phyloP scores from a whole-genome alignment of 208 protist genomes.

The Acanthamoeba lenticulata region DNA sequence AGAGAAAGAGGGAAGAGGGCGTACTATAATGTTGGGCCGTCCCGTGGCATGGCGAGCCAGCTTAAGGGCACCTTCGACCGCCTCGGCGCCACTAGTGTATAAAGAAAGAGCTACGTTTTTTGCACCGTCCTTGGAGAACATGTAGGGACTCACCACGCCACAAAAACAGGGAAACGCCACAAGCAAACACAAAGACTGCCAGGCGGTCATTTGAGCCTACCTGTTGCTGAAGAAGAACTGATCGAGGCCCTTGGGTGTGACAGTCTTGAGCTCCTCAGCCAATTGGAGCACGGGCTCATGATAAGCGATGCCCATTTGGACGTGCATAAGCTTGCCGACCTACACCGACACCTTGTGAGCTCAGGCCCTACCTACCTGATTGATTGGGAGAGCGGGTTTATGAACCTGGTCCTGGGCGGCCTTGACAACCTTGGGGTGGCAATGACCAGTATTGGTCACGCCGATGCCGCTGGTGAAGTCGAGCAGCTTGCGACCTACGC shows the following conservation, averaged over 20 bases:
- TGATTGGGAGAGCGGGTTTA: not conserved
- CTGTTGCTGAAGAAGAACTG: constrained; percentile 68
- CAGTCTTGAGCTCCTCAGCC: constrained; percentile 34
- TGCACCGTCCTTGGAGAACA: not conserved
- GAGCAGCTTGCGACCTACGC: constrained; percentile 43
- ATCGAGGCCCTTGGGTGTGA: constrained; percentile 34
- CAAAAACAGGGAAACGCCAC: no score
- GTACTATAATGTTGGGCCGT: constrained; percentile 49
- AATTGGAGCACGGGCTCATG: constrained; percentile 41
- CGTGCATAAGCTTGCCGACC: constrained; percentile 11
- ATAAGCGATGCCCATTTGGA: constrained; percentile 56
- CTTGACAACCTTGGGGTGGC: constrained; percentile 71
- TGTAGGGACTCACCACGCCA: not conserved
- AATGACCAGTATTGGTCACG: constrained; percentile 72
- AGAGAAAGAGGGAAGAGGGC: not conserved
- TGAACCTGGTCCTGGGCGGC: constrained; percentile 54
- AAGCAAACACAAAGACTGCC: not conserved
- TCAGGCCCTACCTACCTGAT: not conserved
- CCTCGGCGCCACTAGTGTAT: constrained; percentile 31
- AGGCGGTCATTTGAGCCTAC: not conserved
- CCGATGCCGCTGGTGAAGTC: constrained; percentile 75
- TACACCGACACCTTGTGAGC: not conserved
- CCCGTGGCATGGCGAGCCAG: constrained; percentile 54
- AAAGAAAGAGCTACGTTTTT: not conserved
- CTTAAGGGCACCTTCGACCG: constrained; percentile 31